phyloP scores from a whole-genome alignment of 208 protist species.

The Acanthamoeba culbertsoni region DNA sequence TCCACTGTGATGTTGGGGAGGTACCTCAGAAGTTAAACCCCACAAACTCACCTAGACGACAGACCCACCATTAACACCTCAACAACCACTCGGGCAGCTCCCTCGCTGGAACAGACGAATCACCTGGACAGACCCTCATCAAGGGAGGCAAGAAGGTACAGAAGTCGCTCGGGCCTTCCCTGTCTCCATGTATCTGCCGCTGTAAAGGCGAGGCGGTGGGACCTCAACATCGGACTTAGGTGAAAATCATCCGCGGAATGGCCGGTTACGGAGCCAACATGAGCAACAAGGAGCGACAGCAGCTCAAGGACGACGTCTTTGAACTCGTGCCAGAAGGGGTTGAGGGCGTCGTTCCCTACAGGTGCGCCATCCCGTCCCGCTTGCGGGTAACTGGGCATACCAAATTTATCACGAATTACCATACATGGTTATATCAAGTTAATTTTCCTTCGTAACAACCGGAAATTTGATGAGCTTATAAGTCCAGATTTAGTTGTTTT shows the following conservation, averaged over 20 bases:
- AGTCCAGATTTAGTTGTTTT: no score
- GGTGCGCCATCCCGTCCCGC: background rate
- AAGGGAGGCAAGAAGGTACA: constrained; percentile 66
- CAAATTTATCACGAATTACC: no score
- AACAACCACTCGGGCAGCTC: no score
- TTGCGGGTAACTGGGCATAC: background rate
- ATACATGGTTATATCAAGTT: no score
- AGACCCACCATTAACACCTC: no score
- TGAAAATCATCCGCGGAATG: constrained; percentile 57
- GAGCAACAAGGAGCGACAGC: constrained; percentile 38
- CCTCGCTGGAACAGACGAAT: constrained; percentile 72
- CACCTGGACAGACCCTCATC: constrained; percentile 68
- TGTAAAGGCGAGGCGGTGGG: no score
- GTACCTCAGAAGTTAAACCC: background rate
- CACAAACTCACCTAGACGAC: background rate
- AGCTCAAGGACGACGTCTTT: constrained; percentile 20
- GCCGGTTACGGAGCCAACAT: constrained; percentile 42
- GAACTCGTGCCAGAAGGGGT: constrained; percentile 37
- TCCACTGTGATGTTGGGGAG: constrained; percentile 81
- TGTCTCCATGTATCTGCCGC: no score
- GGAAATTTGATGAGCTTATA: no score
- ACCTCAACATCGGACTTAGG: no score
- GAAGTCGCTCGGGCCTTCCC: no score
- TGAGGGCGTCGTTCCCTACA: constrained; percentile 32
- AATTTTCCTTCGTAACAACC: no score